phyloP scores from a whole-genome alignment of 305 asterid genomes.

The Fraxinus paxiana region DNA sequence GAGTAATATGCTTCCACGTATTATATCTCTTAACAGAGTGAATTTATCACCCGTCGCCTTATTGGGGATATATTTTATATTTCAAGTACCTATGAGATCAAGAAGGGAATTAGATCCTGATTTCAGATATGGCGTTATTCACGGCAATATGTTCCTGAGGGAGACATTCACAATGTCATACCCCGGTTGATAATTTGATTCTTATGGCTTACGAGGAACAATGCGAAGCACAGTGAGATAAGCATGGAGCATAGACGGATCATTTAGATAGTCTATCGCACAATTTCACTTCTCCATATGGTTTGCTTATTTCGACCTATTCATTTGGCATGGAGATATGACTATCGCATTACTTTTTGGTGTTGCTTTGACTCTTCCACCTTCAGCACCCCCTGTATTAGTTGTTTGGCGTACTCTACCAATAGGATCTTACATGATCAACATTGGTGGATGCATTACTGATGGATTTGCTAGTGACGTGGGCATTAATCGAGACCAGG shows the following conservation, averaged over 20 bases:
- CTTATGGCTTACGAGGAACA: not conserved
- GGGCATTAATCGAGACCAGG: not conserved
- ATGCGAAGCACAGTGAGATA: not conserved
- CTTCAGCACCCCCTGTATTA: not conserved
- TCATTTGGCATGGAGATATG: not conserved
- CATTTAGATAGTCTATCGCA: not conserved
- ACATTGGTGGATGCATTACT: not conserved
- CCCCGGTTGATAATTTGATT: not conserved
- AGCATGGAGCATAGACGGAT: not conserved
- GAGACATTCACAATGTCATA: not conserved
- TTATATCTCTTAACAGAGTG: not conserved
- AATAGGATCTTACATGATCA: not conserved
- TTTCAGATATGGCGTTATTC: not conserved
- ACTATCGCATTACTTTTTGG: not conserved
- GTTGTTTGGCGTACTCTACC: not conserved
- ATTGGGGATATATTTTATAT: not conserved
- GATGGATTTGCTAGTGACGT: not conserved
- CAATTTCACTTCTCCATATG: not conserved
- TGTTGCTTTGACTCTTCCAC: not conserved
- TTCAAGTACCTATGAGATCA: not conserved
- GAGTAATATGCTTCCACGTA: not conserved
- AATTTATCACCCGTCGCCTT: not conserved
- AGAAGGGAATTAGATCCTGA: not conserved
- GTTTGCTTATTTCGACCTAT: not conserved
- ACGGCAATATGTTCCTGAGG: not conserved